Evolutionary conservation across 2,329 filamentous ascomycete species (phyloP).

Genomic region (Trichoderma sp.): DNA sequence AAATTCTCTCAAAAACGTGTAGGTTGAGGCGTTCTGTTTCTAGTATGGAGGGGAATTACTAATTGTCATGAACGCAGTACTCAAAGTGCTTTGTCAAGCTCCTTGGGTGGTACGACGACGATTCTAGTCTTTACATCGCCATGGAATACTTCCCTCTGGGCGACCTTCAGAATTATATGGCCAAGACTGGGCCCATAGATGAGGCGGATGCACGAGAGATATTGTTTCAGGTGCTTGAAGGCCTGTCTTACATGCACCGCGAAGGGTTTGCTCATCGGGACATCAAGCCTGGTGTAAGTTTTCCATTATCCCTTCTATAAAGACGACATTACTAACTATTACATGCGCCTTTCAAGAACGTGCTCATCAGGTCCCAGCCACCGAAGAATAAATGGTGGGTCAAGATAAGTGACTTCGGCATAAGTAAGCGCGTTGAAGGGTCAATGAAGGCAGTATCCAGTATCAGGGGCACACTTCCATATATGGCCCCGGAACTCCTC

Average conservation of each 20-base stretch:
- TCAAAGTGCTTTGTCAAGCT: slow-evolving; percentile 26
- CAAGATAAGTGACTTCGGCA: slow-evolving; percentile 27
- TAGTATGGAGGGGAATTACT: neutral
- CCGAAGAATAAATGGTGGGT: slow-evolving; percentile 23
- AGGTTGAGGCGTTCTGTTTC: neutral
- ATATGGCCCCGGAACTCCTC: slow-evolving; percentile 25
- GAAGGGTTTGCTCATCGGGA: slow-evolving; percentile 26
- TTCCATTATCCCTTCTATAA: no score
- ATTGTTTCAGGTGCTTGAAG: slow-evolving; percentile 24
- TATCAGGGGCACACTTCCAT: slow-evolving; percentile 18
- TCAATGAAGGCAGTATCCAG: neutral
- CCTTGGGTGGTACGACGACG: slow-evolving; percentile 26
- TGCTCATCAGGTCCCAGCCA: neutral
- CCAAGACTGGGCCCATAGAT: slow-evolving; percentile 7
- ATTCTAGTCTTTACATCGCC: slow-evolving; percentile 23
- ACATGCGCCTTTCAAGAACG: neutral
- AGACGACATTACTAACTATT: neutral
- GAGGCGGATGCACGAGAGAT: slow-evolving; percentile 23
- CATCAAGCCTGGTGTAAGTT: slow-evolving; percentile 24
- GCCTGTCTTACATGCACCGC: slow-evolving; percentile 25
- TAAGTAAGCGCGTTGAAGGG: slow-evolving; percentile 24
- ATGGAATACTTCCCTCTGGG: slow-evolving; percentile 28
- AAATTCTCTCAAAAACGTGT: slow-evolving; percentile 26
- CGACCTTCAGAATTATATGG: slow-evolving; percentile 24
- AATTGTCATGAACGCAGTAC: slow-evolving; percentile 20